Base-by-base conservation (phyloP, 2,329 filamentous ascomycete species). In the Pestalotiopsis sp. region DNA sequence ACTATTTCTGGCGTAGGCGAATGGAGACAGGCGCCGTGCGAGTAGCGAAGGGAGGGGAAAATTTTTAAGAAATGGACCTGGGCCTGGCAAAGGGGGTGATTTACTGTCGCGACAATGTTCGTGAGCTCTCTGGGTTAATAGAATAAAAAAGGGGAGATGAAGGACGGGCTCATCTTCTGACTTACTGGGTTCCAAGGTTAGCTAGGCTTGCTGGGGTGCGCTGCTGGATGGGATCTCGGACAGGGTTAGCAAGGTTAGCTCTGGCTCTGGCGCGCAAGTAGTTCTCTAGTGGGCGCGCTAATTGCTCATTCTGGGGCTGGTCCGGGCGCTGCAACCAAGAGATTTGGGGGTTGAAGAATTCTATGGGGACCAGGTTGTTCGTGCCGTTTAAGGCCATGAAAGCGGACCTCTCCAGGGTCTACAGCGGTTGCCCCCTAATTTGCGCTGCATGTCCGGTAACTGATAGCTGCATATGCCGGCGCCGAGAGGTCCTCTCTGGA, bases 131-230 rank as follows among this genome's bases (percentile, higher is more conserved):
- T 52, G 45, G 58, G 65, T 27, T 60, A 67, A 67, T 67, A 67
- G 57, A 67, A 67, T 52, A 45, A 59, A 61, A 67, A 62, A 57
- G 66, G 66, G 66, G 45, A 57, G 45, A 52, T 67, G 66, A 67
- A 67, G 59, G 66, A 58, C 66, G 58, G 58, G 38, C 58, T 63
- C 66, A 67, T 67, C 61, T 57, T 66, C 56, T 52, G 59, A 60
- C 64, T 52, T 52, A 52, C 45, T 57, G 45, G 64, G 64, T 66
- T 57, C 49, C 64, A 66, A 57, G 64, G 64, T 57, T 60, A 45
- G 23, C 36, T 20, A n/a, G 38, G 23, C 14, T 59, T 66, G 56
- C 65, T 66, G 56, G 65, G 65, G 65, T 45, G 27, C 31, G 25
- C 9, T 62, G 59, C 31, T 61, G 27, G 59, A 62, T 62, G 59